Evolutionary conservation across 1,284 basidiomycete genomes (phyloP).

Genomic region (Afroboletus lepidellus): DNA sequence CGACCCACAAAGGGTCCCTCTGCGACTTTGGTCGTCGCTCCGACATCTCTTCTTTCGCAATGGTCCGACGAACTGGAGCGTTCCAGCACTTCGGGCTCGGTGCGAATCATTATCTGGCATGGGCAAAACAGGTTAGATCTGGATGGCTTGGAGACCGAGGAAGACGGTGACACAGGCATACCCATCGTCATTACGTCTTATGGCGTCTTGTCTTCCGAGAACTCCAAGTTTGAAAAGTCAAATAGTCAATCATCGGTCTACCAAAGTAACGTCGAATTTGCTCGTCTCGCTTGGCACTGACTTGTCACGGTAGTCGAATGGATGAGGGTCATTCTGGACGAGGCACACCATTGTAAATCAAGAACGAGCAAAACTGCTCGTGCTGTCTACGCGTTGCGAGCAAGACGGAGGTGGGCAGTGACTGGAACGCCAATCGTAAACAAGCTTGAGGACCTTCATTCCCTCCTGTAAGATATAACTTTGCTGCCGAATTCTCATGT

Average conservation of each 20-base stretch:
- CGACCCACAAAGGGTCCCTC: conserved; percentile 38
- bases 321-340: conserved; percentile 81
- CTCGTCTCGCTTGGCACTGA: conserved; percentile 1
- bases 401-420: conserved; percentile 85
- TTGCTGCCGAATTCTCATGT: conserved; percentile 1
- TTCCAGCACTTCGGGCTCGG: conserved; percentile 66
- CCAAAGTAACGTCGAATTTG: conserved; percentile 53
- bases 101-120: conserved; percentile 81
- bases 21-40: conserved; percentile 90
- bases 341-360: conserved; percentile 96
- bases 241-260: conserved; percentile 60
- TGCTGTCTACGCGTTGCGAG: conserved; percentile 83
- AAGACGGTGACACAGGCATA: conserved; percentile 49
- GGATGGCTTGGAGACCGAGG: conserved; percentile 53
- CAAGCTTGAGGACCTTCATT: conserved; percentile 89
- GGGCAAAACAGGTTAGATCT: conserved; percentile 80
- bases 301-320: conserved; percentile 57
- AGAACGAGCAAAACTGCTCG: conserved; percentile 87
- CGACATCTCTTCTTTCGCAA: conserved; percentile 87
- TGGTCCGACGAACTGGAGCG: conserved; percentile 88
- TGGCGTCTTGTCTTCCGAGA: conserved; percentile 83
- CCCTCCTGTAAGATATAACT: conserved; percentile 61
- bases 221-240: conserved; percentile 61
- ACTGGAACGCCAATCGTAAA: conserved; percentile 98
- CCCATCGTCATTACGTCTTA: conserved; percentile 91